These are phyloP conservation scores for Neopestalotiopsis sp. DNA, from an alignment of 2,329 filamentous ascomycete species.

Conservation along the genomic window DNA sequence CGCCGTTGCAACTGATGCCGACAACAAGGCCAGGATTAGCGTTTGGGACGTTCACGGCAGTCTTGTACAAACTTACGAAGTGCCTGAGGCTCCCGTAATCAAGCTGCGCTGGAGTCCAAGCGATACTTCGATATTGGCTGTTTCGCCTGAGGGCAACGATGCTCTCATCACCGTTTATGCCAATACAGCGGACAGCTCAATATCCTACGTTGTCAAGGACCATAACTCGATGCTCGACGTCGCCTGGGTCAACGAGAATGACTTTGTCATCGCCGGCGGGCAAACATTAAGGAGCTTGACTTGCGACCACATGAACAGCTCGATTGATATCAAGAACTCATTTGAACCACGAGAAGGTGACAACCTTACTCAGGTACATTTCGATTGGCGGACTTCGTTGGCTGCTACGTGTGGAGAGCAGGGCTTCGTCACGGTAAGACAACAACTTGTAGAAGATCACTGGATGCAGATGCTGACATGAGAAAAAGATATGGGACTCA, in stretches of 20 bases:
- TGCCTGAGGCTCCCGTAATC: constrained; percentile 64
- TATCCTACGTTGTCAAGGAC: constrained; percentile 52
- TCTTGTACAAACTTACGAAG: constrained; percentile 57
- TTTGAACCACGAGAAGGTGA: constrained; percentile 61
- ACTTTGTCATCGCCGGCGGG: constrained; percentile 65
- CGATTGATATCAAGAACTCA: constrained; percentile 48
- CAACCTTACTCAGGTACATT: constrained; percentile 59
- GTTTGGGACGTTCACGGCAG: constrained; percentile 61
- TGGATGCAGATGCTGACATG: not conserved
- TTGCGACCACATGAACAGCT: constrained; percentile 48
- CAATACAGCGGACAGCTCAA: constrained; percentile 45
- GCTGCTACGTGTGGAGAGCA: constrained; percentile 65
- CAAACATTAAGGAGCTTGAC: constrained; percentile 55
- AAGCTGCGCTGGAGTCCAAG: constrained; percentile 66
- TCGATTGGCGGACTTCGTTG: constrained; percentile 57
- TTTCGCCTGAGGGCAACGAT: constrained; percentile 60
- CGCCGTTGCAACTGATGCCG: constrained; percentile 62
- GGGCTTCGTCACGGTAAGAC: constrained; percentile 64
- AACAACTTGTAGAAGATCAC: not conserved
- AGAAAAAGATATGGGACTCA: constrained; percentile 57
- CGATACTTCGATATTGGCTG: constrained; percentile 58
- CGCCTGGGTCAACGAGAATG: constrained; percentile 62
- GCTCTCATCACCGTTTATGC: constrained; percentile 62
- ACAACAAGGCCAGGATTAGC: constrained; percentile 56
- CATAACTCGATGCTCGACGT: constrained; percentile 61